A percentile compares a stretch with the other conserved stretches of the same genome.
Conservation (phyloP, 148 eudicot genomes). For the Dysphania ambrosioides region DNA sequence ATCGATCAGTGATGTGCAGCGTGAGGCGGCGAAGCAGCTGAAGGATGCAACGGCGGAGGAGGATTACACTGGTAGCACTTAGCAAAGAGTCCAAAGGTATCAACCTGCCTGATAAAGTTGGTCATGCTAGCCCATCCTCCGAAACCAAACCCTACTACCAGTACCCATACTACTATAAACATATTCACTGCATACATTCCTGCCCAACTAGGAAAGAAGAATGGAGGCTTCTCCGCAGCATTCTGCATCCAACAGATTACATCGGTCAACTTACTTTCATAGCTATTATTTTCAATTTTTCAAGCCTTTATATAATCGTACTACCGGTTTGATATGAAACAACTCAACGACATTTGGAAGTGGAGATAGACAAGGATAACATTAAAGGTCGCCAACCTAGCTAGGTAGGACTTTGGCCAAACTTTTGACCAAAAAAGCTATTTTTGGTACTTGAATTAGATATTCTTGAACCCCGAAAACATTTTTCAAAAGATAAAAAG, state of each 20-base stretch:
- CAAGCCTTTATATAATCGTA: not conserved
- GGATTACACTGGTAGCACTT: conserved; percentile 88
- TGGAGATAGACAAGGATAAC: not conserved
- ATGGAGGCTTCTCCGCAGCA: conserved; percentile 88
- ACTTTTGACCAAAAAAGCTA: not conserved
- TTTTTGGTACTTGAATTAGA: not conserved
- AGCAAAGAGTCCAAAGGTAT: conserved; percentile 85
- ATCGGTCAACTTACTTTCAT: too few species aligned
- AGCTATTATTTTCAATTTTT: too few species aligned
- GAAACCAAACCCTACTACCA: conserved; percentile 79
- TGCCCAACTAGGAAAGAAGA: conserved; percentile 74
- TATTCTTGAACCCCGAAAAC: not conserved
- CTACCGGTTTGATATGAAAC: not conserved
- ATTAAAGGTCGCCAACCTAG: not conserved
- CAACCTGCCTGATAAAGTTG: conserved; percentile 70
- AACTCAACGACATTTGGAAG: not conserved
- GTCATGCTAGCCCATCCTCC: conserved; percentile 96
- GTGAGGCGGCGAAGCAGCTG: conserved; percentile 15
- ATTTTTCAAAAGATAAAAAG: too few species aligned
- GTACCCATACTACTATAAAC: conserved; percentile 69
- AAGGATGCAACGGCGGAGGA: conserved; percentile 27
- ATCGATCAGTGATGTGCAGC: conserved; percentile 2
- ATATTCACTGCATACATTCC: conserved; percentile 64
- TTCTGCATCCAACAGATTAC: conserved; percentile 56
- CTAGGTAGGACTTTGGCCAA: too few species aligned